phyloP scores from a whole-genome alignment of 345 rosid species.

The Anastatica hierochuntica region DNA sequence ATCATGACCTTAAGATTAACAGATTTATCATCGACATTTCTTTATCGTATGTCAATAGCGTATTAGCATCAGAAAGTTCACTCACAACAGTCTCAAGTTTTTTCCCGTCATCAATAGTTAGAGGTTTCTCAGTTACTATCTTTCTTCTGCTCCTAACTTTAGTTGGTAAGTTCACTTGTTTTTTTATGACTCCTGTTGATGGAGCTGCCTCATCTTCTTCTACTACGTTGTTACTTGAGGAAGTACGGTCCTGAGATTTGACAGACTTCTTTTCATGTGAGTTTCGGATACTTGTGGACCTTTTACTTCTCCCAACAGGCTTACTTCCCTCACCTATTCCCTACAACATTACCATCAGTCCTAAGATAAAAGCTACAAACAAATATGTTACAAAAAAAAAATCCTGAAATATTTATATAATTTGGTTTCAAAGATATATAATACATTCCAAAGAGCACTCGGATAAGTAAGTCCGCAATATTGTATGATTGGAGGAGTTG shows the following conservation, averaged over 20 bases:
- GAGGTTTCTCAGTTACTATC: conserved; percentile 34
- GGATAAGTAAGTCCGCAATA: conserved; percentile 2
- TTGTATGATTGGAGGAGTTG: neutral
- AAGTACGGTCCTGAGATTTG: conserved; percentile 37
- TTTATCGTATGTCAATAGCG: conserved; percentile 22
- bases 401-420: neutral
- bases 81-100: conserved; percentile 28
- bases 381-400: neutral
- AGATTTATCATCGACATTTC: conserved; percentile 2
- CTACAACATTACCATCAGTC: conserved; percentile 27
- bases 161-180: conserved; percentile 48
- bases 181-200: conserved; percentile 28
- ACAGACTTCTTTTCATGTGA: conserved; percentile 40
- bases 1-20: conserved; percentile 34
- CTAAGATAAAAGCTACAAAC: conserved; percentile 5
- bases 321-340: conserved; percentile 31
- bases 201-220: conserved; percentile 41
- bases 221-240: conserved; percentile 37
- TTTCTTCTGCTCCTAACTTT: conserved; percentile 68
- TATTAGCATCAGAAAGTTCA: conserved; percentile 26
- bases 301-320: conserved; percentile 39
- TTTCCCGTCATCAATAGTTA: conserved; percentile 27
- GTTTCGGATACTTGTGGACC: conserved; percentile 29
- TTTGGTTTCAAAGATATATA: conserved; percentile 3
- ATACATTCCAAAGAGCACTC: neutral